Evolutionary conservation across 306 rosid species (phyloP).

Genomic region (Quercus mongolica): DNA sequence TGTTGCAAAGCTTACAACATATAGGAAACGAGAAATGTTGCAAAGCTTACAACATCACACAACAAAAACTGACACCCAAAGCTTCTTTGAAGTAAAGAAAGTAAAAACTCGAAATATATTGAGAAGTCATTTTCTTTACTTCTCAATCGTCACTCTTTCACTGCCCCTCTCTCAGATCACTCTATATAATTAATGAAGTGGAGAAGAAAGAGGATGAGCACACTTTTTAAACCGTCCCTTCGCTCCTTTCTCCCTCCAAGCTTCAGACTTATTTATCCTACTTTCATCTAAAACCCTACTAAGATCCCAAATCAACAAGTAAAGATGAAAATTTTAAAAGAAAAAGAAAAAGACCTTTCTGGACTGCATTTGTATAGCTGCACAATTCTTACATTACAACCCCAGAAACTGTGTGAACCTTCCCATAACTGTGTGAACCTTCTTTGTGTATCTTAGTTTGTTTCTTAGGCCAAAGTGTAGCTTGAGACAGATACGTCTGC

Average conservation of each 20-base stretch:
- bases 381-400: conserved; percentile 56
- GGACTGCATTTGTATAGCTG: conserved; percentile 62
- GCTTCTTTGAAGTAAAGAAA: conserved; percentile 35
- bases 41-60: conserved; percentile 66
- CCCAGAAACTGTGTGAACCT: conserved; percentile 34
- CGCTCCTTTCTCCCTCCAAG: conserved; percentile 86
- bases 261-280: conserved; percentile 56
- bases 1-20: conserved; percentile 74
- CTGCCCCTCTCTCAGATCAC: conserved; percentile 44
- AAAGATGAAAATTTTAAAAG: conserved; percentile 19
- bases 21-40: conserved; percentile 40
- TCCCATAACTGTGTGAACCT: conserved; percentile 29
- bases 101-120: conserved; percentile 33
- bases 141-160: conserved; percentile 28
- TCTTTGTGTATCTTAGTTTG: conserved; percentile 10
- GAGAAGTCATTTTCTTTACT: conserved; percentile 46
- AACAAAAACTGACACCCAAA: conserved; percentile 26
- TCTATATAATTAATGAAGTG: conserved; percentile 61
- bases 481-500: conserved; percentile 69
- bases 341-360: conserved; percentile 28
- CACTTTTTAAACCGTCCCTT: conserved; percentile 73
- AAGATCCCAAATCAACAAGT: conserved; percentile 53
- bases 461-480: conserved; percentile 57
- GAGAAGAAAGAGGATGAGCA: conserved; percentile 99
- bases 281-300: conserved; percentile 40